Evolutionary conservation across 1,284 basidiomycete species (phyloP).

Genomic region (Apiotrichum montevideense): DNA sequence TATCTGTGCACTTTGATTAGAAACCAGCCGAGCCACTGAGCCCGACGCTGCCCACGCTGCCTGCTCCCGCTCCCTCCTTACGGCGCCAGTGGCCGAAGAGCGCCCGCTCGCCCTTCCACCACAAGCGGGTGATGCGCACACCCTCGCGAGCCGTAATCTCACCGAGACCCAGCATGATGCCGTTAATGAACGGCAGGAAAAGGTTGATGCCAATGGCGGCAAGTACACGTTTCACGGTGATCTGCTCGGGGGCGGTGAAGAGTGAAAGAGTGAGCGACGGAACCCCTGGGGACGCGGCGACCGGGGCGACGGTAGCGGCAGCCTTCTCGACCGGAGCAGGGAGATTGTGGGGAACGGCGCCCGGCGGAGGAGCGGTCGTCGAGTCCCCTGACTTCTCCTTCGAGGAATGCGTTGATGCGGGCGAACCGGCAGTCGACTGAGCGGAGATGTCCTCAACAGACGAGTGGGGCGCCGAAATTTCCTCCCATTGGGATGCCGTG

Average conservation of each 20-base stretch:
- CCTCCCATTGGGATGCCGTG: slow-evolving; percentile 40
- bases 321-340: neutral
- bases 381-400: slow-evolving; percentile 4
- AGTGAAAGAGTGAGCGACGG: slow-evolving; percentile 66
- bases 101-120: slow-evolving; percentile 37
- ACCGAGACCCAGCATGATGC: slow-evolving; percentile 96
- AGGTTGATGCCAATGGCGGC: slow-evolving; percentile 88
- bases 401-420: slow-evolving; percentile 5
- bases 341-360: neutral
- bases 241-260: slow-evolving; percentile 71
- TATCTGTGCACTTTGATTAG: slow-evolving; percentile 2
- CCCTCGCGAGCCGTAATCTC: slow-evolving; percentile 93
- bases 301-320: neutral
- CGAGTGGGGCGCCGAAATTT: slow-evolving; percentile 29
- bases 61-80: slow-evolving; percentile 8
- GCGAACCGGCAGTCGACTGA: slow-evolving; percentile 16
- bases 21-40: slow-evolving; percentile 26
- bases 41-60: slow-evolving; percentile 31
- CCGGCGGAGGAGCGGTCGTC: neutral
- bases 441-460: slow-evolving; percentile 28
- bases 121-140: slow-evolving; percentile 59
- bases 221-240: slow-evolving; percentile 66
- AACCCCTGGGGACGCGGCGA: neutral
- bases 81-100: slow-evolving; percentile 21
- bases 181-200: slow-evolving; percentile 88